A percentile compares a stretch with the other conserved stretches of the same genome.
These are phyloP conservation scores for Fusarium brevicatenulatum DNA, from an alignment of 2,329 filamentous ascomycete species.

Conservation along the genomic window DNA sequence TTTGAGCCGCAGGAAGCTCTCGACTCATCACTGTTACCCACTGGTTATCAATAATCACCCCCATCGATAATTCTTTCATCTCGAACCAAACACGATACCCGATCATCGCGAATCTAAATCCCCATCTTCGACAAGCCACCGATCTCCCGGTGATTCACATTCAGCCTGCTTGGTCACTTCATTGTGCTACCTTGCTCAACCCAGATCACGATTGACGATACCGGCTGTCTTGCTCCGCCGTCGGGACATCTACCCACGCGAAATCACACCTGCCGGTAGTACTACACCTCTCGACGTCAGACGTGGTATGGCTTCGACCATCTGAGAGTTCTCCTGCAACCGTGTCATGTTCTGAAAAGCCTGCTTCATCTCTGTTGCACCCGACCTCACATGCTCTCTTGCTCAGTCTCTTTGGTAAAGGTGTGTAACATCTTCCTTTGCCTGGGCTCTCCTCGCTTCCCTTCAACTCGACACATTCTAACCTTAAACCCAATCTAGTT, in stretches of 20 bases:
- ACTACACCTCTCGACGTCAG: slow-evolving; percentile 22
- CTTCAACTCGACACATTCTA: slow-evolving; percentile 14
- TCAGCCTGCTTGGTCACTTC: slow-evolving; percentile 16
- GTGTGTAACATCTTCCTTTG: slow-evolving; percentile 27
- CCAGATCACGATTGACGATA: slow-evolving; percentile 31
- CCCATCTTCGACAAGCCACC: not conserved
- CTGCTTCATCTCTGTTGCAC: slow-evolving; percentile 35
- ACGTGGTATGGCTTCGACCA: slow-evolving; percentile 41
- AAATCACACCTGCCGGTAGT: slow-evolving; percentile 16
- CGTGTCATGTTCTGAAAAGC: slow-evolving; percentile 42
- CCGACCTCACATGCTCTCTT: slow-evolving; percentile 30
- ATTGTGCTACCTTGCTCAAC: slow-evolving; percentile 38
- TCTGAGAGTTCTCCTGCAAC: slow-evolving; percentile 29
- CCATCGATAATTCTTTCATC: not conserved
- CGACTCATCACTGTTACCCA: slow-evolving; percentile 11
- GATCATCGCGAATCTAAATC: not conserved
- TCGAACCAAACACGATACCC: not conserved
- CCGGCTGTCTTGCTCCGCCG: slow-evolving; percentile 20
- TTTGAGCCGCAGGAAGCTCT: slow-evolving; percentile 17
- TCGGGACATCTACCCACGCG: slow-evolving; percentile 24
- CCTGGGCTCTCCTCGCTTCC: not conserved
- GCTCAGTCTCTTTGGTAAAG: slow-evolving; percentile 33
- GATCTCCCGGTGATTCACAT: not conserved
- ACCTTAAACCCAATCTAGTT: slow-evolving; percentile 4
- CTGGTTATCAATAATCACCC: not conserved